Conservation (phyloP, 225 moss, liverwort and hornwort genomes). For the Asterella californica region DNA sequence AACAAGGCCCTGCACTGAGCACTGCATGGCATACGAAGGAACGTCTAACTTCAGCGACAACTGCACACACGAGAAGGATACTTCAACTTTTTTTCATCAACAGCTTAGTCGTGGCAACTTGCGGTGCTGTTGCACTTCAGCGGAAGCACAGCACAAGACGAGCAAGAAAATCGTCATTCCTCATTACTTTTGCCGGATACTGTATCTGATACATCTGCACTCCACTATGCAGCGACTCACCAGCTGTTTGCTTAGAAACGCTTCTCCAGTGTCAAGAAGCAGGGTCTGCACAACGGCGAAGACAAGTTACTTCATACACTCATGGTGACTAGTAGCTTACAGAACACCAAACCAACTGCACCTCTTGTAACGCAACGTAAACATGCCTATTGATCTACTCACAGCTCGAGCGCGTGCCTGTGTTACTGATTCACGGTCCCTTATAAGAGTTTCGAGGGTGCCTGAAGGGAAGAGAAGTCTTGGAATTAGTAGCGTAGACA, state of each 20-base stretch:
- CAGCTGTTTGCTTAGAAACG: constrained; percentile 36
- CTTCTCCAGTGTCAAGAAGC: constrained; percentile 34
- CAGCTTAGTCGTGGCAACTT: background rate
- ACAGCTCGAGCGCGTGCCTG: constrained; percentile 35
- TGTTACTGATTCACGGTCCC: constrained; percentile 24
- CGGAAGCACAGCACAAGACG: background rate
- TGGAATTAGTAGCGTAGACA: background rate
- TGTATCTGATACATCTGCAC: background rate
- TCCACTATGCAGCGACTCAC: constrained; percentile 12
- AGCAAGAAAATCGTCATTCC: background rate
- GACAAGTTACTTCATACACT: background rate
- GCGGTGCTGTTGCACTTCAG: background rate
- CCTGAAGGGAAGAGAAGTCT: constrained; percentile 14
- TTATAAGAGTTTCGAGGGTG: constrained; percentile 36
- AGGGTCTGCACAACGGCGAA: constrained; percentile 28
- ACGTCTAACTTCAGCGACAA: constrained; percentile 33
- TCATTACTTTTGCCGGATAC: background rate
- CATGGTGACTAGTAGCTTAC: background rate
- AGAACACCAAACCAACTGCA: background rate
- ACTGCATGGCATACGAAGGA: constrained; percentile 33
- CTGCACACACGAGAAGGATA: constrained; percentile 22
- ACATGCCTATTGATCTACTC: background rate
- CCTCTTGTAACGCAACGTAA: background rate
- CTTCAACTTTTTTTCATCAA: background rate
- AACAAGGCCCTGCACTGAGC: constrained; percentile 26